Conservation (phyloP, 164 flowering plant genomes). For the Piper betle region DNA sequence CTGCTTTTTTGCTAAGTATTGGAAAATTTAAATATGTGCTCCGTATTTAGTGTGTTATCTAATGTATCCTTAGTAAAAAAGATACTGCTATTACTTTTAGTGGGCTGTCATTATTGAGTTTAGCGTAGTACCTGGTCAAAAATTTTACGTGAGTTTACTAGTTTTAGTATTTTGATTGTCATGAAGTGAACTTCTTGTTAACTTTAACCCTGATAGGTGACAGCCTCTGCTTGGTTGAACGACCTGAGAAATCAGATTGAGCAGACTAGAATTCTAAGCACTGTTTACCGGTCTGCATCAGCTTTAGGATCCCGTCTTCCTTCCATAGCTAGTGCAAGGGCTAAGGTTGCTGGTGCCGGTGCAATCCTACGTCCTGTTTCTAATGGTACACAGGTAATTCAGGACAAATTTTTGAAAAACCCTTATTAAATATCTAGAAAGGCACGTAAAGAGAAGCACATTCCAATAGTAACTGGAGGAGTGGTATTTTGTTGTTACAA, state of each 20-base stretch:
- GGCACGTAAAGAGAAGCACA: background rate
- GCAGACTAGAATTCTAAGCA: slow-evolving; percentile 78
- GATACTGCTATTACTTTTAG: too few species aligned
- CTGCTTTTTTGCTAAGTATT: background rate
- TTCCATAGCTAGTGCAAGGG: slow-evolving; percentile 83
- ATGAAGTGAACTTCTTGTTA: background rate
- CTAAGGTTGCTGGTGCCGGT: slow-evolving; percentile 96
- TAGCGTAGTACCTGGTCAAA: background rate
- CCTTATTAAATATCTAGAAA: background rate
- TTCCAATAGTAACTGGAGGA: background rate
- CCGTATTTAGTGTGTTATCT: too few species aligned
- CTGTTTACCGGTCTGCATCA: slow-evolving; percentile 94
- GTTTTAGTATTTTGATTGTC: background rate
- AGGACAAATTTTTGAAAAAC: background rate
- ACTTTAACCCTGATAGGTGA: slow-evolving; percentile 39
- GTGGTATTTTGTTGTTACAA: background rate
- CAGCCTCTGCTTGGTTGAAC: slow-evolving; percentile 96
- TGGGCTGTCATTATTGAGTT: background rate
- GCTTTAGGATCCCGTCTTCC: slow-evolving; percentile 95
- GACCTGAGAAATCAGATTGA: slow-evolving; percentile 90
- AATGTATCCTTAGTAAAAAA: too few species aligned
- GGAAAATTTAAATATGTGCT: background rate
- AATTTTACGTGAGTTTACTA: background rate
- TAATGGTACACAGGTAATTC: slow-evolving; percentile 73
- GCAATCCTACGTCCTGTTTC: slow-evolving; percentile 92